These are phyloP conservation scores for Lolium multiflorum DNA, from an alignment of 176 grass and related monocot genomes.

Conservation along the genomic window DNA sequence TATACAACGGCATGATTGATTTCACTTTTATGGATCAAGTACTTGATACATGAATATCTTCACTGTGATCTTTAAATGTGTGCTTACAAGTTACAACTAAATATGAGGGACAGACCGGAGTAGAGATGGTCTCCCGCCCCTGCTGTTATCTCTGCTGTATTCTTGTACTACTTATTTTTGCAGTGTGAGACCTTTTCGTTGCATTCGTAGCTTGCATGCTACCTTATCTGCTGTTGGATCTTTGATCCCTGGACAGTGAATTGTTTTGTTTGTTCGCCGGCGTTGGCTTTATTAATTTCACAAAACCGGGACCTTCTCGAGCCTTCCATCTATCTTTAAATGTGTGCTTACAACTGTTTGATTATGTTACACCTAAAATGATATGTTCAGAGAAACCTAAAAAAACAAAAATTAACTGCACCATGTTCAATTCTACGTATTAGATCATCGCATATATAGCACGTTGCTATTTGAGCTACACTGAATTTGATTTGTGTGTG, in stretches of 20 bases:
- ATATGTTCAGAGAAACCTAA: not conserved
- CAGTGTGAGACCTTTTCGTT: too few relatives aligned
- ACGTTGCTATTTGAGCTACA: not conserved
- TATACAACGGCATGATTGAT: not conserved
- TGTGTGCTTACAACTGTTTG: not conserved
- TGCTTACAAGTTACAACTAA: not conserved
- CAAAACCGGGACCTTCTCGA: too few relatives aligned
- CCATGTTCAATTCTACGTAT: not conserved
- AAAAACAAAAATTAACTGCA: too few relatives aligned
- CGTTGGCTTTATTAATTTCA: too few relatives aligned
- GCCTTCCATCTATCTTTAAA: not conserved
- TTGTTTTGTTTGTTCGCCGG: too few relatives aligned
- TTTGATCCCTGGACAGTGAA: too few relatives aligned
- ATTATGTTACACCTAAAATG: not conserved
- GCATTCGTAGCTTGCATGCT: too few relatives aligned
- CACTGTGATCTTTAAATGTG: not conserved
- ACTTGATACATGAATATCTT: not conserved
- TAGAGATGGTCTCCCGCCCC: too few relatives aligned
- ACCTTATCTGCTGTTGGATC: too few relatives aligned
- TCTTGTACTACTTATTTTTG: too few relatives aligned
- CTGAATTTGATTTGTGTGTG: slow-evolving; percentile 7
- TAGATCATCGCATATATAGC: not conserved
- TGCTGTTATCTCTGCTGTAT: too few relatives aligned
- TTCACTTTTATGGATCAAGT: not conserved
- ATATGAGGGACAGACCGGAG: too few relatives aligned